Conservation (phyloP, 176 grass and related monocot genomes). For the Musa troglodytarum region DNA sequence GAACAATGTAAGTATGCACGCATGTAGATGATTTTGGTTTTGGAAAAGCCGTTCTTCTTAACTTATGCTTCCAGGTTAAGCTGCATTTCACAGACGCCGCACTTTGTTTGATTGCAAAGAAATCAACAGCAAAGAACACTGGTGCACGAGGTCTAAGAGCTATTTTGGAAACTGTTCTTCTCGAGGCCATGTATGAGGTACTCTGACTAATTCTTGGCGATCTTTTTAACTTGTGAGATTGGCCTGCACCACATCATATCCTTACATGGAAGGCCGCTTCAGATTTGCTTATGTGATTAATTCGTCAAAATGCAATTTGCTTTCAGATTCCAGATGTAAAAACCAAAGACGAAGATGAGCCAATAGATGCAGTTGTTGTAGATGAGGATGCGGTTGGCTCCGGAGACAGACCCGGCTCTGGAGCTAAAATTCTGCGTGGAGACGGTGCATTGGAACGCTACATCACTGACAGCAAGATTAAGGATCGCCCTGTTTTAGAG, state of each 20-base stretch:
- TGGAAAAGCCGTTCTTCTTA: conserved; percentile 8
- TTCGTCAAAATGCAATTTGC: conserved; percentile 3
- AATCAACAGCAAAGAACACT: conserved; percentile 85
- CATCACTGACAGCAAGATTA: conserved; percentile 40
- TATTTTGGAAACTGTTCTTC: conserved; percentile 92
- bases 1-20: conserved; percentile 68
- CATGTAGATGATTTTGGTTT: not conserved
- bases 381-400: conserved; percentile 79
- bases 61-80: conserved; percentile 70
- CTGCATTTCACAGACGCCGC: conserved; percentile 82
- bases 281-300: not conserved
- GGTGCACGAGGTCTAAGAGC: conserved; percentile 86
- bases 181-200: conserved; percentile 98
- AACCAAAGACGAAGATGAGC: conserved; percentile 65
- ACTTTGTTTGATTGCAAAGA: conserved; percentile 79
- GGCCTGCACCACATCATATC: not conserved
- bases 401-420: conserved; percentile 51
- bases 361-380: conserved; percentile 85
- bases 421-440: conserved; percentile 83
- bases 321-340: conserved; percentile 84
- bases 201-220: not conserved
- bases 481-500: conserved; percentile 16
- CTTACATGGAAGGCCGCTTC: not conserved
- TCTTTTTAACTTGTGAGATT: not conserved
- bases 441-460: conserved; percentile 74